Percentiles rank a stretch among this genome's conserved stretches.
Conservation (phyloP, 805 yeast genomes). For the Candida michaelii region DNA sequence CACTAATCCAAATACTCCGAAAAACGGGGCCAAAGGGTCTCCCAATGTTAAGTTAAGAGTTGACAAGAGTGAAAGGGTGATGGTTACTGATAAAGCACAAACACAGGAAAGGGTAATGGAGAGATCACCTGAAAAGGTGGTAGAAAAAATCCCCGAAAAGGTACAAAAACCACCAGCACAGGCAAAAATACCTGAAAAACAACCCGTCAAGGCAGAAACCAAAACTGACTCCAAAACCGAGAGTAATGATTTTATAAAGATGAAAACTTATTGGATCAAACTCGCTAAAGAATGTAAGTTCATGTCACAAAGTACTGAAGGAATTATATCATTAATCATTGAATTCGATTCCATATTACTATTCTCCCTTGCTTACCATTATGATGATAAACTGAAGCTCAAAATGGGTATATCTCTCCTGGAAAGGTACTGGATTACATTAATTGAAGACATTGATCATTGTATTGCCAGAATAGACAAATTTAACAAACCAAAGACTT, state of each 20-base stretch:
- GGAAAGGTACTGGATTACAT: conserved; percentile 31
- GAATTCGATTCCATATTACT: conserved; percentile 28
- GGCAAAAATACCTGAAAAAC: no score
- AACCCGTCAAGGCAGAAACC: background rate
- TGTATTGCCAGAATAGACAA: conserved; percentile 18
- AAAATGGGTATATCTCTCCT: conserved; percentile 25
- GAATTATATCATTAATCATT: conserved; percentile 22
- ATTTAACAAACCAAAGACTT: conserved; percentile 6
- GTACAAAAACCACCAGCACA: no score
- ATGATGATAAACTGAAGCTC: conserved; percentile 31
- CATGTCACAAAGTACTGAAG: conserved; percentile 19
- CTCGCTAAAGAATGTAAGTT: conserved; percentile 20
- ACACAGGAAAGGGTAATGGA: no score
- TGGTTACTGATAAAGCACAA: no score
- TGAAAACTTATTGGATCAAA: conserved; percentile 21
- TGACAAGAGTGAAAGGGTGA: no score
- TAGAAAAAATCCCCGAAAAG: no score
- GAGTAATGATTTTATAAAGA: background rate
- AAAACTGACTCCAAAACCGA: background rate
- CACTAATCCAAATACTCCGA: no score
- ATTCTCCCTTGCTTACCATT: conserved; percentile 28
- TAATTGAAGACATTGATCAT: conserved; percentile 19
- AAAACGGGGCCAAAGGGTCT: no score
- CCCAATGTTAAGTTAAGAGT: no score
- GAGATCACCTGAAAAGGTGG: no score